A percentile compares a stretch with the other conserved stretches of the same genome.
Evolutionary conservation across 108 stramenopile species (phyloP).

Genomic region (Cylindrotheca fusiformis): DNA sequence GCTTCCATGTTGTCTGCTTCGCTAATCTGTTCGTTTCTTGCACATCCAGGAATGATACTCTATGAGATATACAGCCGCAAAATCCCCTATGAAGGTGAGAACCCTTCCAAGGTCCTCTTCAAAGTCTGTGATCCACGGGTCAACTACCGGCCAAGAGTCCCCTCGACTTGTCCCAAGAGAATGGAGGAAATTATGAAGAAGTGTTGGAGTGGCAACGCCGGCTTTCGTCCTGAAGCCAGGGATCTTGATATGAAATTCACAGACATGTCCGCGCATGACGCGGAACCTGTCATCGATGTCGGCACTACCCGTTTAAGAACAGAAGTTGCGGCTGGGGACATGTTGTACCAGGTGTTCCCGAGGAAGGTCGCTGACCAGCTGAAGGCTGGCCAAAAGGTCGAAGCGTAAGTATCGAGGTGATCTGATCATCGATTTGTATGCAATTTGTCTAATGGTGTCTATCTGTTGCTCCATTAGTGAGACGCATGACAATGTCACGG

Average conservation of each 20-base stretch:
- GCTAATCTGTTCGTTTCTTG: no score
- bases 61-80: slow-evolving; percentile 51
- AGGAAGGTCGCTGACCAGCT: slow-evolving; percentile 48
- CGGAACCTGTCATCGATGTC: slow-evolving; percentile 7
- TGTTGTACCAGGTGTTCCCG: slow-evolving; percentile 45
- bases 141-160: slow-evolving; percentile 30
- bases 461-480: slow-evolving; percentile 36
- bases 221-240: slow-evolving; percentile 11
- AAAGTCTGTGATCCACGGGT: slow-evolving; percentile 17
- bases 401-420: slow-evolving; percentile 21
- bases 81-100: slow-evolving; percentile 51
- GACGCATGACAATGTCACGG: slow-evolving; percentile 22
- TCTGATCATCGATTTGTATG: slow-evolving; percentile 1
- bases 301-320: neutral
- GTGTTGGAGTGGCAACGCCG: slow-evolving; percentile 16
- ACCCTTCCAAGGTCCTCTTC: slow-evolving; percentile 14
- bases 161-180: slow-evolving; percentile 8
- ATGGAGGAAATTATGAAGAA: slow-evolving; percentile 22
- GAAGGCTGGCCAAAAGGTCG: slow-evolving; percentile 37
- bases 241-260: slow-evolving; percentile 10
- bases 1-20: no score
- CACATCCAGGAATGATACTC: slow-evolving; percentile 63
- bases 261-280: slow-evolving; percentile 1
- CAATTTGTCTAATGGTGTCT: neutral
- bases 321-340: neutral